Percentiles rank a stretch among this genome's conserved stretches.
phyloP scores from a whole-genome alignment of 257 asterid species.

The Solanum lycopersicoides region DNA sequence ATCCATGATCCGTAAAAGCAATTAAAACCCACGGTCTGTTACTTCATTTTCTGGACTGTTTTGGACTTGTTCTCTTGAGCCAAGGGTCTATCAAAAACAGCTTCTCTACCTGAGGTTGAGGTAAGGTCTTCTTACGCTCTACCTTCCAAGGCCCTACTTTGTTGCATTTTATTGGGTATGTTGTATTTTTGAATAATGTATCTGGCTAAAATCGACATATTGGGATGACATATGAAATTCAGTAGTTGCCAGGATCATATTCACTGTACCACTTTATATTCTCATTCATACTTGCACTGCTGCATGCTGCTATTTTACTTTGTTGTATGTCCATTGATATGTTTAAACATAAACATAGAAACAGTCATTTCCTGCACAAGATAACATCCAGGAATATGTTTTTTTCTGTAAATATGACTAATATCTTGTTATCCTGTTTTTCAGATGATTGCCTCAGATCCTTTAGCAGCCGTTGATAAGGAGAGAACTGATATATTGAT shows the following conservation, averaged over 20 bases:
- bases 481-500: conserved; percentile 75
- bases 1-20: too few relatives aligned
- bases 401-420: conserved; percentile 1
- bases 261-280: not conserved
- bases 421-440: not conserved
- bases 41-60: not conserved
- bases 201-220: not conserved
- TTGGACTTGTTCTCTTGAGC: not conserved
- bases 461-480: conserved; percentile 65
- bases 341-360: not conserved
- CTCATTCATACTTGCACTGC: not conserved
- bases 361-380: not conserved
- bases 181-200: not conserved
- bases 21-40: not conserved
- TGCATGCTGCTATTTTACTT: not conserved
- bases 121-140: not conserved
- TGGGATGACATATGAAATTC: not conserved
- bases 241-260: not conserved
- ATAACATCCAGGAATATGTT: not conserved
- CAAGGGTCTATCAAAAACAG: not conserved
- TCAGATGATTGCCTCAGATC: conserved; percentile 65
- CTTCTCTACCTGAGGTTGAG: not conserved
- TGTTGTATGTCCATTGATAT: not conserved
- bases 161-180: not conserved
- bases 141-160: not conserved